Conservation (phyloP, 305 asterid species). For the Solanum chacoense region DNA sequence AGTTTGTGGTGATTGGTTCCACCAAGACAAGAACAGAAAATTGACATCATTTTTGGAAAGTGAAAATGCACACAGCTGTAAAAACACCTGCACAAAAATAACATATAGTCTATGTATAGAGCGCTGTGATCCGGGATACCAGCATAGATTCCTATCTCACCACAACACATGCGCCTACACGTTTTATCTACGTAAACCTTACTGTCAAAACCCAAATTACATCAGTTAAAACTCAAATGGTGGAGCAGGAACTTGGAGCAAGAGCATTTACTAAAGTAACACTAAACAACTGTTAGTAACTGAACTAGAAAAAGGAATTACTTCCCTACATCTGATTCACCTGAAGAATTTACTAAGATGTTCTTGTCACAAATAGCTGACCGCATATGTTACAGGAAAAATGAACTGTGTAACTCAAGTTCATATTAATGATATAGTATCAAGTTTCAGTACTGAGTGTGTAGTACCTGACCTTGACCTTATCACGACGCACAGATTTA, state of each 20-base stretch:
- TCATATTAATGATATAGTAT: neutral
- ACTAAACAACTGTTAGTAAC: neutral
- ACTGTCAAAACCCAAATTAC: neutral
- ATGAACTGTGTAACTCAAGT: neutral
- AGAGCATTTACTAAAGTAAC: neutral
- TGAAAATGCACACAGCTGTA: neutral
- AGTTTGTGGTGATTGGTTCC: neutral
- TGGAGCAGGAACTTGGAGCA: neutral
- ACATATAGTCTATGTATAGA: neutral
- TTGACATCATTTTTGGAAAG: neutral
- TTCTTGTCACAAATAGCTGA: neutral
- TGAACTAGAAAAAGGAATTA: neutral
- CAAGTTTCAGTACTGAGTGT: slow-evolving; percentile 21
- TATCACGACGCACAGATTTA: slow-evolving; percentile 37
- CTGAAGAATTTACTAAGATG: neutral
- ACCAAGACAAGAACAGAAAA: neutral
- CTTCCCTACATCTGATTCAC: neutral
- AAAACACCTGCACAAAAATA: neutral
- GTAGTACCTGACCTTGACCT: slow-evolving; percentile 62
- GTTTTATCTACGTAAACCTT: neutral
- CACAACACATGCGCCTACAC: neutral
- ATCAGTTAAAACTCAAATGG: neutral
- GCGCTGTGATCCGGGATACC: neutral
- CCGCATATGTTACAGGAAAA: neutral
- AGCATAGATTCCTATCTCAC: neutral